Conservation (phyloP, 2,329 filamentous ascomycete genomes). For the Chrysoporthe austroafricana region DNA sequence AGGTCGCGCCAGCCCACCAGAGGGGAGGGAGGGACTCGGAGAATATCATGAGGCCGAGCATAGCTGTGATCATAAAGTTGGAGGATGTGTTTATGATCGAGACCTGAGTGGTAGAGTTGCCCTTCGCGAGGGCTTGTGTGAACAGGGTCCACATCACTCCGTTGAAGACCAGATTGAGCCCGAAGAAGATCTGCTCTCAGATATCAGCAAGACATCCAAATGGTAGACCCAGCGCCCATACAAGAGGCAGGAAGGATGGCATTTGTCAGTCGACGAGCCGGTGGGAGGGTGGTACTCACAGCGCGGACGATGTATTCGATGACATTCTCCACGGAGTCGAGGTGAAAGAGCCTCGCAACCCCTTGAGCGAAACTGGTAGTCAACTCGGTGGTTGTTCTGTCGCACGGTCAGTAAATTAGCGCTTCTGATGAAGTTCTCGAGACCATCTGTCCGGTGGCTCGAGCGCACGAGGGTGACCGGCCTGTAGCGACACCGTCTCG, state of each 20-base stretch:
- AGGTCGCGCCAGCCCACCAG: conserved; percentile 75
- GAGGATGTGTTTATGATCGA: conserved; percentile 81
- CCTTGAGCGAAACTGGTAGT: conserved; percentile 52
- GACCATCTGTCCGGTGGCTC: not conserved
- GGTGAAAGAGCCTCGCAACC: conserved; percentile 49
- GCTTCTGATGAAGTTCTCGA: not conserved
- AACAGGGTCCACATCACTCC: conserved; percentile 85
- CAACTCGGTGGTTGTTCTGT: conserved; percentile 60
- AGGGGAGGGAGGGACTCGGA: conserved; percentile 70
- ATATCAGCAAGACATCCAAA: conserved; percentile 8
- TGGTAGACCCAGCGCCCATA: not conserved
- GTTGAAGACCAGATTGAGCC: conserved; percentile 75
- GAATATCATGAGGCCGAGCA: conserved; percentile 73
- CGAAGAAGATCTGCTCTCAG: conserved; percentile 68
- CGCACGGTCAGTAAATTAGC: conserved; percentile 1
- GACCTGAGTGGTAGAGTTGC: conserved; percentile 77
- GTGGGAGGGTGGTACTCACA: conserved; percentile 44
- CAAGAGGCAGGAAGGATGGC: not conserved
- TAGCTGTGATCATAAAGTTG: conserved; percentile 79
- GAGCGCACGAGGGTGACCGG: not conserved
- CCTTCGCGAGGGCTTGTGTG: conserved; percentile 74
- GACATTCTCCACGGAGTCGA: conserved; percentile 44
- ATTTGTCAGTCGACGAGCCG: not conserved
- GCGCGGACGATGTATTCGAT: conserved; percentile 55
- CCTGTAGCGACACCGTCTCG: not conserved